These are phyloP conservation scores for Trichosanthes truncata DNA, from an alignment of 306 rosid genomes.

Conservation along the genomic window DNA sequence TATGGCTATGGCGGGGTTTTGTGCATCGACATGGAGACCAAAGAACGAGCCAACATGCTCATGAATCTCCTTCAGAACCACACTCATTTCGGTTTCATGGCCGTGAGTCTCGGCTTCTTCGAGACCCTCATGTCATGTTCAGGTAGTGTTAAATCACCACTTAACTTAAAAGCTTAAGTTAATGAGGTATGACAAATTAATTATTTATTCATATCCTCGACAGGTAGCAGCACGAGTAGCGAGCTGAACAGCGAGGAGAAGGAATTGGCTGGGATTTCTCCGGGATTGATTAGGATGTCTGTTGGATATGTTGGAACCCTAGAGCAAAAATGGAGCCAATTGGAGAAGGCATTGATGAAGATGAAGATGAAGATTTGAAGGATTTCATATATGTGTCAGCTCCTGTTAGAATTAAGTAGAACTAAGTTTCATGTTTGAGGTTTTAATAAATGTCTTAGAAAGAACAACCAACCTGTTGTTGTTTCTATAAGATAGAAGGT, in stretches of 20 bases:
- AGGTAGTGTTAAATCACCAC: slow-evolving; percentile 22
- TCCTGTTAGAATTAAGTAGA: background rate
- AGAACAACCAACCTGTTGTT: background rate
- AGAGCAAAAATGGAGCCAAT: slow-evolving; percentile 80
- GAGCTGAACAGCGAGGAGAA: slow-evolving; percentile 56
- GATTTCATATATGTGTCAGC: background rate
- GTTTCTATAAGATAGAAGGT: background rate
- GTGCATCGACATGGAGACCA: slow-evolving; percentile 84
- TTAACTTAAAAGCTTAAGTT: background rate
- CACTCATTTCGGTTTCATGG: slow-evolving; percentile 78
- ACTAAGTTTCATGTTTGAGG: background rate
- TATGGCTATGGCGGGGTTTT: slow-evolving; percentile 80
- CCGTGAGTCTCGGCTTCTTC: slow-evolving; percentile 80
- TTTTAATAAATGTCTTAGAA: background rate
- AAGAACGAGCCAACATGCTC: slow-evolving; percentile 62
- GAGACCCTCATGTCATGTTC: slow-evolving; percentile 95
- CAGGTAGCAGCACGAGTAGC: slow-evolving; percentile 77
- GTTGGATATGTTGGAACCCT: slow-evolving; percentile 72
- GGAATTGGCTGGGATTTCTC: slow-evolving; percentile 69
- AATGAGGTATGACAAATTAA: background rate
- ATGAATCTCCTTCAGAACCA: slow-evolving; percentile 64
- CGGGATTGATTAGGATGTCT: slow-evolving; percentile 71
- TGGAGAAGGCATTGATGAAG: slow-evolving; percentile 50
- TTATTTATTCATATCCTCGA: background rate
- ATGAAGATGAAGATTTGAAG: slow-evolving; percentile 27